Evolutionary conservation across 345 rosid species (phyloP), one percentile per base, ranked within the genome.

Genomic region (Boechera divaricarpa): DNA sequence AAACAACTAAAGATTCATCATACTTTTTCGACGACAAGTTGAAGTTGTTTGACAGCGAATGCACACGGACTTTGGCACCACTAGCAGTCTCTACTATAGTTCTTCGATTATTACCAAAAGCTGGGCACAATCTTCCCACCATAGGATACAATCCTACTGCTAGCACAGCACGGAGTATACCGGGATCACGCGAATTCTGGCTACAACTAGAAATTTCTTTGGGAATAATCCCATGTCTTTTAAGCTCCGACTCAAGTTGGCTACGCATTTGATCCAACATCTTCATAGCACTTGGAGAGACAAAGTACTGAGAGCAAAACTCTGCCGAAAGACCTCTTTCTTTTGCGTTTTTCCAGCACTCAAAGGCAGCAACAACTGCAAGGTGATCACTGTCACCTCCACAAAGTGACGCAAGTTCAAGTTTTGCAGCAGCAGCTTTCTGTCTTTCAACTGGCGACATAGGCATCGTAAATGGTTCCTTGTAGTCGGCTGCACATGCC

Each of bases 401-500:
- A 63, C 89, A 91, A 52, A 92, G 84, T 26, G 93, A 83, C 44
- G 97, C 97, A 63, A 95, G 91, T 84, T 92, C 97, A 49, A 79
- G 67, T 76, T 83, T 91, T 66, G 94, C 92, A 77, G 84, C 87
- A 59, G 80, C 79, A 69, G 94, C 97, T 84, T 75, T 92, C 82
- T 87, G 85, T 84, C 84, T 95, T 72, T 88, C 94, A 80, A 59
- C 58, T 47, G 89, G 94, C 41, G 84, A 78, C 88, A 95, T 80
- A 47, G 99, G 97, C 70, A 91, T 83, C 38, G 90, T 89, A 59
- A 92, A 92, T 3, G 99, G 99, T 53, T 90, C 96, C 80, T 84
- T 89, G 76, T 83, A 89, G 82, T 95, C 97, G 5, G 91, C 86
- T 64, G 98, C 98, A 86, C 98, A 95, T 11, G 97, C 99, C 72